Evolutionary conservation across 768 basidiomycete genomes (phyloP), one percentile per base, ranked within the genome.

Genomic region (Mrakia hoshinonis): DNA sequence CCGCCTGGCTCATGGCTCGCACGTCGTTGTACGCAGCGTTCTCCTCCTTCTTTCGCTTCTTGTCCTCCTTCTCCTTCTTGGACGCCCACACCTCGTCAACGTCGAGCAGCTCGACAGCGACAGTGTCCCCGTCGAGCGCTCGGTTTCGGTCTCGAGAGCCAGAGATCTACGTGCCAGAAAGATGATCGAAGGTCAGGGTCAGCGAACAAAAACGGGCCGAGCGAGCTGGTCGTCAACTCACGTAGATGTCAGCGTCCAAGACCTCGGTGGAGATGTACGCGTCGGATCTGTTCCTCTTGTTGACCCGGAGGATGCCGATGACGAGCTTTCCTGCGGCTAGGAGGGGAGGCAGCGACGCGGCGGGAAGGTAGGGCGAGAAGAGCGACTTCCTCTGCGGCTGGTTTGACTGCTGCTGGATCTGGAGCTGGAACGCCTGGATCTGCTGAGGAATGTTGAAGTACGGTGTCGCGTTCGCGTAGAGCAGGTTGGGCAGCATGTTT

Each of bases 1-100:
- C 83, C 3, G 77, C 60, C 61, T 77, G 75, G 29, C 75, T 74
- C 54, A 74, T 72, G 7, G 87, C 83, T 79, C 88, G 91, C 60
- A 79, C 76, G 68, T 88, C 78, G 77, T 98, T 95, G 79, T 93
- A 97, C 0, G 93, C 91, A 36, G 92, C 88, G 78, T 94, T 96
- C 82, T 98, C 96, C 82, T 98, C 96, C 85, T 99, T 99, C 83
- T 98, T 98, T 77, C 95, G 85, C 83, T 99, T 98, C 88, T 99
- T 99, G 83, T 98, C 96, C 80, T 98, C 96, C 82, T 99, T 99
- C 82, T 99, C 96, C 82, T 99, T 99, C 85, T 99, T 99, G 6
- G 96, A 96, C 11, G 90, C 89, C 81, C 81, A 82, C 18, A 78
- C 76, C 34, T 64, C 72, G 60, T 73, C 72, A 48, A 73, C 72